phyloP scores from a whole-genome alignment of 306 rosid genomes.

The Rubus parviflorus region DNA sequence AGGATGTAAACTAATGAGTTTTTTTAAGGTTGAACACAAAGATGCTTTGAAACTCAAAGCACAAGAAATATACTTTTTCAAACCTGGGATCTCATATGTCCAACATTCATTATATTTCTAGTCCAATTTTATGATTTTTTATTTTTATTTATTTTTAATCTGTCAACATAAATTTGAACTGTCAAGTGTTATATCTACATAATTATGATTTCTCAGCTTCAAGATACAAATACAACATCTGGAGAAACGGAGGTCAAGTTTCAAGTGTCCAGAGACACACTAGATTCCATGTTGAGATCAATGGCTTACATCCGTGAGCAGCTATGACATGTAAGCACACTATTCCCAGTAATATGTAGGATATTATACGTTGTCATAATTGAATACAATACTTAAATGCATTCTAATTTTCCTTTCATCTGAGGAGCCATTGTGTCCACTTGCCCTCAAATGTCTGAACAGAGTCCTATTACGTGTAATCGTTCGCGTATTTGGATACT shows the following conservation, averaged over 20 bases:
- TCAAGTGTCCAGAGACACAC: constrained; percentile 73
- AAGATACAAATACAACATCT: constrained; percentile 65
- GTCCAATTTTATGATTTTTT: background rate
- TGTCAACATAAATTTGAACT: background rate
- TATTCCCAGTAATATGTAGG: constrained; percentile 13
- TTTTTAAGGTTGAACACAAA: background rate
- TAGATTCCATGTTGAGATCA: constrained; percentile 70
- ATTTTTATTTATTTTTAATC: background rate
- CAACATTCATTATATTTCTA: background rate
- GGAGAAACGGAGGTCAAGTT: constrained; percentile 77
- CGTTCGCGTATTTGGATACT: background rate
- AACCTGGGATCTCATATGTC: background rate
- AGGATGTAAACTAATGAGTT: background rate
- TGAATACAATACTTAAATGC: constrained; percentile 4
- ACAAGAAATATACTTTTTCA: background rate
- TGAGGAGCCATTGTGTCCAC: background rate
- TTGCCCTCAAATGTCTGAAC: background rate
- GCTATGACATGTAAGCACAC: constrained; percentile 66
- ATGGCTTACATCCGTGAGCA: constrained; percentile 70
- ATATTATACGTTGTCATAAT: constrained; percentile 16
- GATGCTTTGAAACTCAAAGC: background rate
- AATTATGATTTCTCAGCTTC: constrained; percentile 54
- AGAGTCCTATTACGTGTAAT: background rate
- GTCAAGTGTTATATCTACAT: constrained; percentile 13
- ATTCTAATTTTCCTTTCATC: constrained; percentile 13